A percentile compares a stretch with the other conserved stretches of the same genome.
phyloP scores from a whole-genome alignment of 2,329 filamentous ascomycete species.

The Calonectria montana region DNA sequence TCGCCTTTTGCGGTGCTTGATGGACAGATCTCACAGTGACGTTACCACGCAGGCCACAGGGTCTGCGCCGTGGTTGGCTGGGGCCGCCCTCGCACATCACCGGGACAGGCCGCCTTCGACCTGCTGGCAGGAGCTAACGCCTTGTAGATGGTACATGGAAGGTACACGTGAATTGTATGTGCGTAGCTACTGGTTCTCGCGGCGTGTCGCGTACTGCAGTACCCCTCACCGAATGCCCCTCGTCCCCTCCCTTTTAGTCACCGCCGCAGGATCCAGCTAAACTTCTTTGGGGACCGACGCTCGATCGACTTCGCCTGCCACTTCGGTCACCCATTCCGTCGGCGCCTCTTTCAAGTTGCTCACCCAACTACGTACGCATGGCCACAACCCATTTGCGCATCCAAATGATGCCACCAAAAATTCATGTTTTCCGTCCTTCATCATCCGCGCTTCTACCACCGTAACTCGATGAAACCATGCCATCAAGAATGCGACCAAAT shows the following conservation, averaged over 20 bases:
- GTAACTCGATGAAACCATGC: constrained; percentile 34
- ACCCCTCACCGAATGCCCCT: constrained; percentile 22
- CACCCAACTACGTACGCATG: constrained; percentile 24
- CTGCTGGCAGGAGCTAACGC: background rate
- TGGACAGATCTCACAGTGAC: constrained; percentile 25
- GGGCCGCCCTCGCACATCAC: constrained; percentile 1
- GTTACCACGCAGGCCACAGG: background rate
- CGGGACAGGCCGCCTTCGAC: constrained; percentile 12
- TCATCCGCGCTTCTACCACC: constrained; percentile 22
- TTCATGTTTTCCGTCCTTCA: constrained; percentile 15
- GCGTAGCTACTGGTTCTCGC: constrained; percentile 21
- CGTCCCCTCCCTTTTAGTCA: constrained; percentile 35
- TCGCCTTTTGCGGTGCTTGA: constrained; percentile 17
- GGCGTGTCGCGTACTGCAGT: constrained; percentile 25
- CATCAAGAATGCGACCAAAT: background rate
- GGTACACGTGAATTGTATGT: constrained; percentile 34
- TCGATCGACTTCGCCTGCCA: constrained; percentile 32
- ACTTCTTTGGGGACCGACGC: constrained; percentile 50
- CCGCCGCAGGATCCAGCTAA: constrained; percentile 42
- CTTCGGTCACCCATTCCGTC: constrained; percentile 34
- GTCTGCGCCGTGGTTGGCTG: constrained; percentile 7
- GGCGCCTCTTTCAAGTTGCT: constrained; percentile 33
- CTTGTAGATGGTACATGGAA: constrained; percentile 16
- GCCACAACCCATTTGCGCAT: constrained; percentile 25
- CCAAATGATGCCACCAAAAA: constrained; percentile 35